phyloP scores from a whole-genome alignment of 768 basidiomycete species.

The Lenzites betulinus region DNA sequence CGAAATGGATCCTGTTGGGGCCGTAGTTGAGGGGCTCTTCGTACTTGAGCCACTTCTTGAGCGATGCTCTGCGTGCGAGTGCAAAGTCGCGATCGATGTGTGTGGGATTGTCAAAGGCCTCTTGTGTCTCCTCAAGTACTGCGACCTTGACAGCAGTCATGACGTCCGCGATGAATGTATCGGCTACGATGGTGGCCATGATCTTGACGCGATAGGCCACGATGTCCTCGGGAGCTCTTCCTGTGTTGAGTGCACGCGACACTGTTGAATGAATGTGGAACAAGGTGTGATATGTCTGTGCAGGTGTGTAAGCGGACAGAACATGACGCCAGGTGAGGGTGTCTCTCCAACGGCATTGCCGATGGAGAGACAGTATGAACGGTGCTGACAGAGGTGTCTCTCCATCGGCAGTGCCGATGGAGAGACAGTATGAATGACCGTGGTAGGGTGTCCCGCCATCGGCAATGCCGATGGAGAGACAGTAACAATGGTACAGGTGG shows the following conservation, averaged over 20 bases:
- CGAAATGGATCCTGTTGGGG: not conserved
- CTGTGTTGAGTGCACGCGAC: not conserved
- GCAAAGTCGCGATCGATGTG: not conserved
- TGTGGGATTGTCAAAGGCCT: not conserved
- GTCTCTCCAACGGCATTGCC: too few relatives aligned
- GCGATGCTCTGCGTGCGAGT: not conserved
- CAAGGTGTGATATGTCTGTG: not conserved
- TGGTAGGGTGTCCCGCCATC: too few relatives aligned
- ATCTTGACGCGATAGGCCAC: not conserved
- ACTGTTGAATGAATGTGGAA: not conserved
- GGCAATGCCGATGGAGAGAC: too few relatives aligned
- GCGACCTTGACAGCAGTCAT: not conserved
- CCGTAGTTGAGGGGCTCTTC: not conserved
- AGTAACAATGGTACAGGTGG: too few relatives aligned
- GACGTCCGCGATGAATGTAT: not conserved
- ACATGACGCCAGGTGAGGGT: too few relatives aligned
- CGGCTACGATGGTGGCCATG: not conserved
- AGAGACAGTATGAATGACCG: too few relatives aligned
- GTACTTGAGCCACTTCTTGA: not conserved
- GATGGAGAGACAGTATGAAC: too few relatives aligned
- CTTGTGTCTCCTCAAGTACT: not conserved
- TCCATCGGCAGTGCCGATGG: too few relatives aligned
- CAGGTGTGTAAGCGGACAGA: too few relatives aligned
- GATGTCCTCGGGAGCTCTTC: not conserved
- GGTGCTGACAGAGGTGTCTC: too few relatives aligned